These are phyloP conservation scores for Fusarium keratoplasticum DNA, from an alignment of 2,329 filamentous ascomycete species.

Conservation along the genomic window DNA sequence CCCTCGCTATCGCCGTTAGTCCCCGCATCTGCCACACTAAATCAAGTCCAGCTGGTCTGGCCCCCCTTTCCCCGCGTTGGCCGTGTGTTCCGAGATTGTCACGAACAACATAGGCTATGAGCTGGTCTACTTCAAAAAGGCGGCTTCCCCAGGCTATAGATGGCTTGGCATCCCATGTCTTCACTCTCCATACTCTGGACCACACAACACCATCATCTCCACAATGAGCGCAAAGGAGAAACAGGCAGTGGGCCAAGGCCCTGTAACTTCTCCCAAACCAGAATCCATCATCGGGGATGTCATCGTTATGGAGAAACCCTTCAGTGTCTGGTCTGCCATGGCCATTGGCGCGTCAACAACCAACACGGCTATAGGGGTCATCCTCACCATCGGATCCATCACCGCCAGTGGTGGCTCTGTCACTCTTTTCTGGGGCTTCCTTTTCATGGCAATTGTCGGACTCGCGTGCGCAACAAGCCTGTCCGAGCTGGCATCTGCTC, in stretches of 20 bases:
- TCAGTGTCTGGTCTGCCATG: not conserved
- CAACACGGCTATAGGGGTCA: not conserved
- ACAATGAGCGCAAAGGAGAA: not conserved
- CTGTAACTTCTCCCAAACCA: not conserved
- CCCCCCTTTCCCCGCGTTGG: not conserved
- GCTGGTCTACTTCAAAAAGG: not conserved
- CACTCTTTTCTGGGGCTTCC: not conserved
- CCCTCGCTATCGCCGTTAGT: not conserved
- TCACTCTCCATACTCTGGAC: not conserved
- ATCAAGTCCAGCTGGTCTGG: not conserved
- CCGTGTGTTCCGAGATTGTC: not conserved
- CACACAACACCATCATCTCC: fast-evolving
- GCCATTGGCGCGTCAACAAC: not conserved
- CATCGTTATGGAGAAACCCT: not conserved
- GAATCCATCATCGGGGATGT: not conserved
- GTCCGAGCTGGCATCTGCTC: not conserved
- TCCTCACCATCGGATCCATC: not conserved
- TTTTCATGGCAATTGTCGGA: not conserved
- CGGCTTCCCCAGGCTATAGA: not conserved
- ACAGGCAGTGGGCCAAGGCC: not conserved
- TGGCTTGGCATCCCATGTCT: not conserved
- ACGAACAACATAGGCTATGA: not conserved
- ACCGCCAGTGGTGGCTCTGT: not conserved
- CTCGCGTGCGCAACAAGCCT: not conserved
- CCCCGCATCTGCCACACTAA: not conserved